phyloP scores from a whole-genome alignment of 495 filamentous ascomycete genomes.

The Xylaria flabelliformis region DNA sequence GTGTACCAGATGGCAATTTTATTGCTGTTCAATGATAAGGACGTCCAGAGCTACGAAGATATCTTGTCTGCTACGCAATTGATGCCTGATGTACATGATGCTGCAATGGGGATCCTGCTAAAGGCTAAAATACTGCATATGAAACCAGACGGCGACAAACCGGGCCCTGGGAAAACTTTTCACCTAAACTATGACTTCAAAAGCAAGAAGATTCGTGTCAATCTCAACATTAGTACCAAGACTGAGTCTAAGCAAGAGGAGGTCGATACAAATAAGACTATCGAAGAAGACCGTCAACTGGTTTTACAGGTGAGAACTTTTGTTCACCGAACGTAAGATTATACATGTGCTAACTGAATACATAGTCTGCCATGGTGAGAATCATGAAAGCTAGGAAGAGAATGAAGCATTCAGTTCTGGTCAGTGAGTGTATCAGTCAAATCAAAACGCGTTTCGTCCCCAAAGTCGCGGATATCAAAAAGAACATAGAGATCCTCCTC shows the following conservation, averaged over 20 bases:
- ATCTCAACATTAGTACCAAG: constrained; percentile 93
- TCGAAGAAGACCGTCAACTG: constrained; percentile 96
- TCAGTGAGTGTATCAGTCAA: constrained; percentile 92
- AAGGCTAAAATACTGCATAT: constrained; percentile 87
- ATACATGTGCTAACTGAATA: constrained; percentile 32
- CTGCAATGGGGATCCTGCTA: constrained; percentile 79
- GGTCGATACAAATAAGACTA: constrained; percentile 98
- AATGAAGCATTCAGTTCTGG: constrained; percentile 94
- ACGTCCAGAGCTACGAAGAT: constrained; percentile 84
- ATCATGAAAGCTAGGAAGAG: constrained; percentile 99
- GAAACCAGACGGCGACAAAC: constrained; percentile 70
- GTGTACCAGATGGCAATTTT: constrained; percentile 97
- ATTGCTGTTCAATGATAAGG: constrained; percentile 92
- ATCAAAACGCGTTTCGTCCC: constrained; percentile 94
- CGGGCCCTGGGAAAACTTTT: constrained; percentile 76
- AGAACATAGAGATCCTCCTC: constrained; percentile 97
- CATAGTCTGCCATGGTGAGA: constrained; percentile 93
- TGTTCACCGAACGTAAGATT: constrained; percentile 58
- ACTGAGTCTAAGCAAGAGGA: constrained; percentile 93
- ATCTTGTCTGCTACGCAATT: constrained; percentile 82
- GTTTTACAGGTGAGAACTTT: constrained; percentile 85
- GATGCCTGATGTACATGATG: constrained; percentile 79
- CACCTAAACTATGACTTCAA: constrained; percentile 92
- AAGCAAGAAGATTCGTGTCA: constrained; percentile 95
- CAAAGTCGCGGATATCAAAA: constrained; percentile 95